A percentile compares a stretch with the other conserved stretches of the same genome.
Conservation (phyloP, 2,329 filamentous ascomycete genomes). For the Endoconidiophora polonica region DNA sequence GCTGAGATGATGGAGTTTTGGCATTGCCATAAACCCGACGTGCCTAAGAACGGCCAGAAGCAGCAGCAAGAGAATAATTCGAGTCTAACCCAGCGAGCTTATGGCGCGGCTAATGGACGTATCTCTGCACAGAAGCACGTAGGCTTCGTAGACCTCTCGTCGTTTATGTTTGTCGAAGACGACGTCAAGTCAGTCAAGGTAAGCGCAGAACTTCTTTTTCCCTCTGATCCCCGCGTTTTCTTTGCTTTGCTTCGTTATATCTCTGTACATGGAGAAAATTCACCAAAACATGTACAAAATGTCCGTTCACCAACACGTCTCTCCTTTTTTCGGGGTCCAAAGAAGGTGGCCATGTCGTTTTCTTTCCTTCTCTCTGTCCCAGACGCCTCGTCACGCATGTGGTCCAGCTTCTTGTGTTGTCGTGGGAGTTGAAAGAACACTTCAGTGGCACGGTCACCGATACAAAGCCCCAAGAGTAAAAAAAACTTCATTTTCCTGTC, state of each 20-base stretch:
- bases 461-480: slow-evolving; percentile 51
- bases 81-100: slow-evolving; percentile 47
- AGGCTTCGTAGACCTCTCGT: slow-evolving; percentile 67
- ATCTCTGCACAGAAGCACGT: slow-evolving; percentile 49
- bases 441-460: slow-evolving; percentile 45
- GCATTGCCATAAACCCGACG: slow-evolving; percentile 90
- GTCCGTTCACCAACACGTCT: neutral
- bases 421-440: neutral
- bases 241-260: slow-evolving; percentile 4
- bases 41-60: slow-evolving; percentile 32
- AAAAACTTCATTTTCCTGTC: slow-evolving; percentile 20
- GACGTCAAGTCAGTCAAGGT: slow-evolving; percentile 41
- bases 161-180: slow-evolving; percentile 50
- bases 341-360: slow-evolving; percentile 45
- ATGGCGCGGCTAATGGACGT: slow-evolving; percentile 56
- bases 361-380: neutral
- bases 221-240: too few species aligned
- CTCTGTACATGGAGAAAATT: slow-evolving; percentile 2
- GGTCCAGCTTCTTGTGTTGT: neutral
- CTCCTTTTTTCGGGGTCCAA: slow-evolving; percentile 22
- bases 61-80: slow-evolving; percentile 13
- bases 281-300: neutral
- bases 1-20: slow-evolving; percentile 99
- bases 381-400: neutral
- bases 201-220: slow-evolving; percentile 16